Percentiles rank a stretch among this genome's conserved stretches.
Evolutionary conservation across 163 green algal genomes (phyloP).

Genomic region (Chlorella variabilis): DNA sequence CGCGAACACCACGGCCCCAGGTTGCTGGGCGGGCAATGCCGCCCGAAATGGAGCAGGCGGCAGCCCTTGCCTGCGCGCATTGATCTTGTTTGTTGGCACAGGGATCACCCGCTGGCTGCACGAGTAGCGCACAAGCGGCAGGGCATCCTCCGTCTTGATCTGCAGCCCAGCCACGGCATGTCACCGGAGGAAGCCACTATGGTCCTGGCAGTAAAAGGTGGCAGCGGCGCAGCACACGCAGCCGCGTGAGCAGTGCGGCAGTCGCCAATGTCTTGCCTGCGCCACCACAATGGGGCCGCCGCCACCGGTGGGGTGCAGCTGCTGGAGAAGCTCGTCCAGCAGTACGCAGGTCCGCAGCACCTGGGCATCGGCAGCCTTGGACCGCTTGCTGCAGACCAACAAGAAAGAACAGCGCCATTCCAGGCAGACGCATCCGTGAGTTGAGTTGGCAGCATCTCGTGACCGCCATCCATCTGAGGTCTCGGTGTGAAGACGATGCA

Average conservation of each 20-base stretch:
- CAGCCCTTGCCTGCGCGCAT: slow-evolving; percentile 7
- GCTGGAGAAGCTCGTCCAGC: slow-evolving; percentile 30
- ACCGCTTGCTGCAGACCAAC: background rate
- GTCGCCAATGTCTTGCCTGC: slow-evolving; percentile 6
- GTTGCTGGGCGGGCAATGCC: too few relatives aligned
- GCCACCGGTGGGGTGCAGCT: background rate
- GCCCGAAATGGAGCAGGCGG: background rate
- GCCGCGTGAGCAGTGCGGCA: too few relatives aligned
- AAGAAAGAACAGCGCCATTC: too few relatives aligned
- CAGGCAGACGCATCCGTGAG: too few relatives aligned
- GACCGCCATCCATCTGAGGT: too few relatives aligned
- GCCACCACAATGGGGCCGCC: slow-evolving; percentile 12
- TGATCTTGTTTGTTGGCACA: slow-evolving; percentile 37
- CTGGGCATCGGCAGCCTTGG: slow-evolving; percentile 34
- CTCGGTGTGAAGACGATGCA: too few relatives aligned
- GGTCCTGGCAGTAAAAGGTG: too few relatives aligned
- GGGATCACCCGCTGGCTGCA: slow-evolving; percentile 34
- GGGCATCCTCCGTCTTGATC: slow-evolving; percentile 23
- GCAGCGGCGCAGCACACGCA: too few relatives aligned
- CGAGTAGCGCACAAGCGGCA: slow-evolving; percentile 31
- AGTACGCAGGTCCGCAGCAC: slow-evolving; percentile 43
- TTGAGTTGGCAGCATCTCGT: too few relatives aligned
- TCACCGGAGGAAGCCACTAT: too few relatives aligned
- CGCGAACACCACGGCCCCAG: too few relatives aligned
- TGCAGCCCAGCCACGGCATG: background rate